Base-by-base conservation (phyloP, 805 yeast genomes). In the Cyberlindnera nakhonratchasimensis region DNA sequence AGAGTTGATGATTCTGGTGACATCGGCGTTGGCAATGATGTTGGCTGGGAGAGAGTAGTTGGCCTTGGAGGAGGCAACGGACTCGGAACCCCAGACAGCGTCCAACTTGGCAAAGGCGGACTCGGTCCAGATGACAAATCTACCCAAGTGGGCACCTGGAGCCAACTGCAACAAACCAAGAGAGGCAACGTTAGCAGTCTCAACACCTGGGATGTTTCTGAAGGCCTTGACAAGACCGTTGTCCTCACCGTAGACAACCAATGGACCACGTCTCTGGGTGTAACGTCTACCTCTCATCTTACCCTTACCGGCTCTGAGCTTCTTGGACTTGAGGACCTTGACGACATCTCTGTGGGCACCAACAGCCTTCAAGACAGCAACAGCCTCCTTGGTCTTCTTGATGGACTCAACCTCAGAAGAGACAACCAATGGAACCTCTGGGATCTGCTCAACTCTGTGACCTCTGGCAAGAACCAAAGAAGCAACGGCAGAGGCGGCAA, bases 141-240 rank as follows among this genome's bases (percentile, higher is more conserved):
- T 90, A 80, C 99, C 99, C 67, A 93, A 79, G 82, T 93, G 99
- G 70, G 98, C 96, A 85, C 99, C 99, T 74, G 99, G 99, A 65
- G 99, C 99, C 68, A 93, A 86, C 80, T 91, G 98, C 71, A 93
- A 84, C 65, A 93, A 80, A 78, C 93, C 93, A 67, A 93, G 81
- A 69, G 90, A 78, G 65, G 84, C 77, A 64, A 93, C 99, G 71
- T 82, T 77, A 65, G 91, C 82, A 67, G 96, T 82, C 80, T 93
- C 99, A 61, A 93, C 98, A 86, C 99, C 99, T 75, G 99, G 99
- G 61, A 93, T 78, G 87, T 93, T 93, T 86, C 98, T 90, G 83
- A 93, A 88, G 55, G 99, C 99, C 82, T 88, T 87, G 70, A 85
- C 95, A 50, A 93, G 66, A 79, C 98, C 98, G 71, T 90, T 86